A percentile compares a stretch with the other conserved stretches of the same genome.
phyloP scores from a whole-genome alignment of 768 basidiomycete species.

The Postia placenta region DNA sequence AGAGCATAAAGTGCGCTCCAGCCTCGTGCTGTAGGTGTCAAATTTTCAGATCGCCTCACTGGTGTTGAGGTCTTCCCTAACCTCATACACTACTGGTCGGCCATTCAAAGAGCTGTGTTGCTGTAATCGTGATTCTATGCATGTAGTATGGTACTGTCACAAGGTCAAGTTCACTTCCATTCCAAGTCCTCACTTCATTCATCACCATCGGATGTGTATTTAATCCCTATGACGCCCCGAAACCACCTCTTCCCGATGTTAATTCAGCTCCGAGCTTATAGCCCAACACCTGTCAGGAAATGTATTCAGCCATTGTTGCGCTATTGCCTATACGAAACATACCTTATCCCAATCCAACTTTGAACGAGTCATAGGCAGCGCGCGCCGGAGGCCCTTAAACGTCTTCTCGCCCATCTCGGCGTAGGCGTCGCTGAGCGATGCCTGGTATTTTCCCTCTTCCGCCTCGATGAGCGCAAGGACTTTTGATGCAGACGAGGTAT shows the following conservation, averaged over 20 bases:
- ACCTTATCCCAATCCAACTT: slow-evolving; percentile 98
- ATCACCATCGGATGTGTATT: too few species aligned
- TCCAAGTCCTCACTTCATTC: too few species aligned
- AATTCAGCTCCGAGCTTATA: slow-evolving; percentile 77
- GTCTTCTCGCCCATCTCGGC: slow-evolving; percentile 89
- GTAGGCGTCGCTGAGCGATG: slow-evolving; percentile 75
- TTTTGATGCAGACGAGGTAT: slow-evolving; percentile 53
- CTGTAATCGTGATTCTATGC: too few species aligned
- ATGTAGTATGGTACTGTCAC: too few species aligned
- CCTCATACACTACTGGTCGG: too few species aligned
- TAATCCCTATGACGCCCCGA: slow-evolving; percentile 29
- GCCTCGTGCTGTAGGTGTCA: too few species aligned
- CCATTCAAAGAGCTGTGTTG: too few species aligned
- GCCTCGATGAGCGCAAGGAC: slow-evolving; percentile 76
- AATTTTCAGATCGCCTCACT: too few species aligned
- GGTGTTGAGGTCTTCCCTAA: too few species aligned
- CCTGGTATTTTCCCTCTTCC: slow-evolving; percentile 78
- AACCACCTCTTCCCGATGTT: slow-evolving; percentile 55
- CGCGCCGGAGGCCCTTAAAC: slow-evolving; percentile 86
- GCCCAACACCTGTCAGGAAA: slow-evolving; percentile 46
- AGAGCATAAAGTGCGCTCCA: too few species aligned
- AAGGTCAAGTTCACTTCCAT: too few species aligned
- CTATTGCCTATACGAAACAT: neutral
- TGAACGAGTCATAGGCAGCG: slow-evolving; percentile 86
- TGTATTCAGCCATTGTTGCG: too few species aligned